Base-by-base conservation (phyloP, 805 yeast genomes). In the Cyberlindnera saturnus region DNA sequence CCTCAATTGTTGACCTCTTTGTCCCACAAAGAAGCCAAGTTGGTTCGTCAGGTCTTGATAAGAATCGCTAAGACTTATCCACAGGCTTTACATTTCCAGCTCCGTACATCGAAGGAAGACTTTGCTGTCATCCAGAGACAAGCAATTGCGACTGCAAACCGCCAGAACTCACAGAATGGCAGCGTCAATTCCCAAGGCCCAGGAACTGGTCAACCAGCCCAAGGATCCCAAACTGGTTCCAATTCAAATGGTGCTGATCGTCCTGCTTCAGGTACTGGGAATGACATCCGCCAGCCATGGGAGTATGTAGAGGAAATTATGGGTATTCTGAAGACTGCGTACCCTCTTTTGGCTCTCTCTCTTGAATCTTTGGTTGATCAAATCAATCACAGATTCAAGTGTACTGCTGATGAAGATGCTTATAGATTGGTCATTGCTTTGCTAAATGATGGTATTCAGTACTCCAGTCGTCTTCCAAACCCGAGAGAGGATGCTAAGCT, bases 41-140 rank as follows among this genome's bases (percentile, higher is more conserved):
- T 89, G 62, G 96, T 91, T 2, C 82, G 96, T 47, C 89, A 82
- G 55, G 85, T 93, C 36, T 73, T 93, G 59, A 85, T 89, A 42
- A 74, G 93, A 51, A 93, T 93, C 58, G 99, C 99, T 1, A 93
- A 93, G 69, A 82, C 89, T 41, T 95, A 86, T 65, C 99, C 99
- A 1, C 99, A 93, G 65, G 96, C 99, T 0, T 73, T 93, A 44
- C 98, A 93, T 58, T 93, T 90, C 81, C 97, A 90, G 57, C 71
- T 93, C 54, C 73, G 99, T 44, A 93, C 99, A 2, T 87, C 98
- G 0, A 86, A 86, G 60, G 99, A 93, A 60, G 99, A 93, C 54
- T 87, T 82, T 63, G 82, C 89, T 4, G 89, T 86, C 3, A 75
- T 89, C 41, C 96, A 89, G 61, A 74, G 91, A 43, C 96, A 87